These are phyloP conservation scores for Mortierella sp. DNA, from an alignment of 371 early-diverging fungal genomes.

Conservation along the genomic window DNA sequence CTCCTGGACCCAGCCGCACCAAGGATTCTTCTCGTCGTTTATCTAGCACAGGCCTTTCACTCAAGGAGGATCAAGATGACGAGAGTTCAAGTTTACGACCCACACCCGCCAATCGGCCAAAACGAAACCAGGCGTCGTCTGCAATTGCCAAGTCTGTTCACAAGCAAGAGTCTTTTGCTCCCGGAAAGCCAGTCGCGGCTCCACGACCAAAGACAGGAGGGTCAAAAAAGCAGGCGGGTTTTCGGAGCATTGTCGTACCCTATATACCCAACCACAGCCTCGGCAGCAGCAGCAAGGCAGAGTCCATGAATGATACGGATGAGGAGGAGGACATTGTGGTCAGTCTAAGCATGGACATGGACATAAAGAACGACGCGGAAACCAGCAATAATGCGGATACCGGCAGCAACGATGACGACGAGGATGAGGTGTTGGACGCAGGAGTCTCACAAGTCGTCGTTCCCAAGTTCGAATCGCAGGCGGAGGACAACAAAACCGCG, in stretches of 20 bases:
- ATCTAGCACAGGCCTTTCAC: background rate
- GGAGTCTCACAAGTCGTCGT: background rate
- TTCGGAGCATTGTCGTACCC: background rate
- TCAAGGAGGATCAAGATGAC: background rate
- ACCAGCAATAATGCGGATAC: background rate
- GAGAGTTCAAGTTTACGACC: background rate
- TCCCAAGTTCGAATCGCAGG: background rate
- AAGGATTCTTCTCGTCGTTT: background rate
- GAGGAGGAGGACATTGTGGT: background rate
- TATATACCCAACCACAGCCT: conserved; percentile 5
- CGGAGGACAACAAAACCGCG: background rate
- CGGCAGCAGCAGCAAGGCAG: background rate
- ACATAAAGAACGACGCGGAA: background rate
- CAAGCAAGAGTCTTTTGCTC: background rate
- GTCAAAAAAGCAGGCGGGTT: background rate
- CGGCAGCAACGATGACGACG: background rate
- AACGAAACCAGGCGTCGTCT: background rate
- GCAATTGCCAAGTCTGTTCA: background rate
- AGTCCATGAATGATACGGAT: background rate
- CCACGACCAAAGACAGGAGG: background rate
- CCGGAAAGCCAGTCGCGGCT: background rate
- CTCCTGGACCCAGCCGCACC: background rate
- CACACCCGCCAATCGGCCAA: background rate
- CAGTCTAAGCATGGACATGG: background rate
- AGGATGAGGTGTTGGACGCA: background rate